A percentile compares a stretch with the other conserved stretches of the same genome.
Evolutionary conservation across 2,329 filamentous ascomycete species (phyloP).

Genomic region (Penicillium frequentans): DNA sequence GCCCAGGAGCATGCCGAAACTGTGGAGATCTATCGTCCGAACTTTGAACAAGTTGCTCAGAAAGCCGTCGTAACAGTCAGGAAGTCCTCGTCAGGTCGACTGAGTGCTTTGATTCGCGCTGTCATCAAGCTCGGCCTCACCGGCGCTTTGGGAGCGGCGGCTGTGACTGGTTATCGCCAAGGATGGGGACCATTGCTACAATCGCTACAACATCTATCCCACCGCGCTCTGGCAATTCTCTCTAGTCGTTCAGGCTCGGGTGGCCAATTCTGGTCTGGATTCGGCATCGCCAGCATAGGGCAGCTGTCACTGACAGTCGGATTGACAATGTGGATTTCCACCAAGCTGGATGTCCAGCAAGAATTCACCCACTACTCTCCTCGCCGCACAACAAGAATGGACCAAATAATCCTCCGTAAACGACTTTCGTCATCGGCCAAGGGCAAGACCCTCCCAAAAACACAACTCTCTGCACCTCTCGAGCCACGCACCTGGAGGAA

Average conservation of each 20-base stretch:
- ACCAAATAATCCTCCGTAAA: slow-evolving; percentile 26
- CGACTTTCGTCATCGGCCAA: slow-evolving; percentile 12
- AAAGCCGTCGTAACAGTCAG: slow-evolving; percentile 16
- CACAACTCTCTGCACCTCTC: slow-evolving; percentile 42
- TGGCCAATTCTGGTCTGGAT: slow-evolving; percentile 19
- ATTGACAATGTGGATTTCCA: slow-evolving; percentile 17
- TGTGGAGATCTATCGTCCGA: slow-evolving; percentile 20
- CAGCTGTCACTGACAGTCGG: slow-evolving; percentile 20
- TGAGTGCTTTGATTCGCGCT: not conserved
- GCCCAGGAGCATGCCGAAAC: slow-evolving; percentile 19
- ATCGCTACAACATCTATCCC: not conserved
- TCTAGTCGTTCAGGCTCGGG: not conserved
- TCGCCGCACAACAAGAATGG: slow-evolving; percentile 42
- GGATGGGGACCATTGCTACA: not conserved
- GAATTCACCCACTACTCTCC: slow-evolving; percentile 31
- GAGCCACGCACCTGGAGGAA: slow-evolving; percentile 50
- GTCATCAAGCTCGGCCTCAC: not conserved
- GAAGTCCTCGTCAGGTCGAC: not conserved
- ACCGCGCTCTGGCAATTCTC: not conserved
- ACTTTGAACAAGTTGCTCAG: slow-evolving; percentile 21
- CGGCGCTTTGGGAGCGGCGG: not conserved
- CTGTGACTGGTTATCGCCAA: not conserved
- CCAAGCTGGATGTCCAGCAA: slow-evolving; percentile 25
- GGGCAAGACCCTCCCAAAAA: slow-evolving; percentile 24
- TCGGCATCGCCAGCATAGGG: slow-evolving; percentile 19